A percentile compares a stretch with the other conserved stretches of the same genome.
Conservation (phyloP, 306 rosid genomes). For the Potentilla sterilis region DNA sequence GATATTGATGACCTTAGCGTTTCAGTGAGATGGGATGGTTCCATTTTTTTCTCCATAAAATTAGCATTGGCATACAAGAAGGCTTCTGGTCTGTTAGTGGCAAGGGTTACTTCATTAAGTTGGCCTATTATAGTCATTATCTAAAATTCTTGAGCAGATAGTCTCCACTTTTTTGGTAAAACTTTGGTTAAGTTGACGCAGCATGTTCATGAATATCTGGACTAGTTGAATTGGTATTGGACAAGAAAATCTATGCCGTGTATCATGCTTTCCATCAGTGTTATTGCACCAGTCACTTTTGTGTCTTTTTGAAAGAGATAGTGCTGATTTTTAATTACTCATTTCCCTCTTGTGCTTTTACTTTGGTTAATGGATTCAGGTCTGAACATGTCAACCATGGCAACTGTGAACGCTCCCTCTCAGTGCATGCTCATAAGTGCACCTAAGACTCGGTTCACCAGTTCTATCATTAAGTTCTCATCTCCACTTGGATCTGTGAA, state of each 20-base stretch:
- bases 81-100: background rate
- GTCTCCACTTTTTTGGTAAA: background rate
- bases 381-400: slow-evolving; percentile 53
- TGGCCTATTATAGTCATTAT: background rate
- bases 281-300: background rate
- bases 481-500: slow-evolving; percentile 46
- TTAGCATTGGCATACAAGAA: slow-evolving; percentile 29
- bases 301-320: background rate
- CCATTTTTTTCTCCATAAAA: slow-evolving; percentile 11
- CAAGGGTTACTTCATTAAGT: background rate
- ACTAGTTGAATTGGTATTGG: background rate
- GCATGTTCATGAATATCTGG: background rate
- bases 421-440: slow-evolving; percentile 36
- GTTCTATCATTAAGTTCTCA: slow-evolving; percentile 44
- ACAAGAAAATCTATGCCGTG: background rate
- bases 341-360: background rate
- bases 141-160: background rate
- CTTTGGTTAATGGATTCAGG: slow-evolving; percentile 29
- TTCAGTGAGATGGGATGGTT: slow-evolving; percentile 31
- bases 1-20: slow-evolving; percentile 34
- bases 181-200: background rate
- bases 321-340: background rate
- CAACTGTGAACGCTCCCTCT: slow-evolving; percentile 44
- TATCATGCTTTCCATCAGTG: background rate
- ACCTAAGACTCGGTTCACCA: slow-evolving; percentile 22